Base-by-base conservation (phyloP, 1,284 basidiomycete genomes). In the Heterobasidion occidentale region DNA sequence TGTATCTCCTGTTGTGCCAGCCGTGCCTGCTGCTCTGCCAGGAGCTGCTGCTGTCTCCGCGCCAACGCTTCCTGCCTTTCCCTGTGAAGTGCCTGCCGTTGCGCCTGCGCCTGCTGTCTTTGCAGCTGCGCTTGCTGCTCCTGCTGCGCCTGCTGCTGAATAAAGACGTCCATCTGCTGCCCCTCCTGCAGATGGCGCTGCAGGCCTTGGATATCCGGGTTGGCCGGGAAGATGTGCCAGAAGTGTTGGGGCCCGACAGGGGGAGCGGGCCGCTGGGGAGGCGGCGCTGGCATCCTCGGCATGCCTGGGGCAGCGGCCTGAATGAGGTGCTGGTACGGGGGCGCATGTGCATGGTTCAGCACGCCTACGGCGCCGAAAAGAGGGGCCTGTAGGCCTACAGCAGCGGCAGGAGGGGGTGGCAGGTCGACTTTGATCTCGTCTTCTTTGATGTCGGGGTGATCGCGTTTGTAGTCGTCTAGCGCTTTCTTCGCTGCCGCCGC, bases 401-500 rank as follows among this genome's bases (percentile, higher is more conserved):
- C 11, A 27, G 52, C 20, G 48, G 56, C 20, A 6, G 51, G 60
- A 17, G 58, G 62, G 46, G 60, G 71, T 4, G 81, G 82, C 2
- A 84, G 62, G 53, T 85, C 85, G 44, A 88, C 77, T 48, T 77
- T 71, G 56, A 89, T 65, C 36, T 77, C 78, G 19, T 77, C 70
- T 15, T 79, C 78, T 33, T 76, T 71, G 19, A 84, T 67, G 17
- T 85, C 81, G 14, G 86, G 85, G 52, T 85, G 75, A 1, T 74
- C 68, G 17, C 68, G 68, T 60, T 77, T 80, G 64, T 79, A 79
- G n/a, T 86, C 77, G 36, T 78, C 78, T 33, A 83, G 68, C 0
- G 88, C 88, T 51, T 72, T 76, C 64, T 88, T 80, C 15, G 83
- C 81, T 0, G 90, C 90, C 50, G 74, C 78, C 42, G 79, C 76